A percentile compares a stretch with the other conserved stretches of the same genome.
phyloP scores from a whole-genome alignment of 208 protist genomes.

The Acanthamoeba triangularis region DNA sequence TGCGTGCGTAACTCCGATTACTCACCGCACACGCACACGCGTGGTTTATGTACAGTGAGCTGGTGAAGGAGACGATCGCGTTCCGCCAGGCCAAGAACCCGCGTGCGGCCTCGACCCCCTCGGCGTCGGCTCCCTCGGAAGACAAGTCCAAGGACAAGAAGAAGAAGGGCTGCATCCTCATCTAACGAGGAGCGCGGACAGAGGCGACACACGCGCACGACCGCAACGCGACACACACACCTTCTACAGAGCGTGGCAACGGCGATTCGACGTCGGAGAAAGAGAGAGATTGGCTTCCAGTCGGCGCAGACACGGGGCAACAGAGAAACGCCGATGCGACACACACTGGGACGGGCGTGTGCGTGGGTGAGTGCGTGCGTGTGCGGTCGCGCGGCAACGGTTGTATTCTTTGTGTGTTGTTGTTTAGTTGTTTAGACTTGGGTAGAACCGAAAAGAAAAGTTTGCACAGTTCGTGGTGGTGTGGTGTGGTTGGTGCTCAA shows the following conservation, averaged over 20 bases:
- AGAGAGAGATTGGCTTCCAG: background rate
- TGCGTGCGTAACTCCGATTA: background rate
- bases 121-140: background rate
- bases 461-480: too few relatives aligned
- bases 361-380: too few relatives aligned
- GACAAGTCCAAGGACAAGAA: slow-evolving; percentile 51
- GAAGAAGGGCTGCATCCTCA: slow-evolving; percentile 59
- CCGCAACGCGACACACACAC: too few relatives aligned
- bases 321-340: too few relatives aligned
- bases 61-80: slow-evolving; percentile 45
- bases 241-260: too few relatives aligned
- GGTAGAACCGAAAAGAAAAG: too few relatives aligned
- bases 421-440: too few relatives aligned
- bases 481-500: background rate
- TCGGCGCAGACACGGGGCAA: background rate
- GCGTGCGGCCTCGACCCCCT: background rate
- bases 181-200: background rate
- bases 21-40: background rate
- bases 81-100: slow-evolving; percentile 39
- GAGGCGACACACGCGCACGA: background rate
- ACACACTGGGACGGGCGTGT: too few relatives aligned
- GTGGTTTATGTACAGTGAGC: background rate
- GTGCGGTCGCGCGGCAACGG: too few relatives aligned
- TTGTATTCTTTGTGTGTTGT: too few relatives aligned
- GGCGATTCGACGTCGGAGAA: background rate